Percentiles rank a stretch among this genome's conserved stretches.
phyloP scores from a whole-genome alignment of 345 rosid species.

The Arabidopsis suecica region DNA sequence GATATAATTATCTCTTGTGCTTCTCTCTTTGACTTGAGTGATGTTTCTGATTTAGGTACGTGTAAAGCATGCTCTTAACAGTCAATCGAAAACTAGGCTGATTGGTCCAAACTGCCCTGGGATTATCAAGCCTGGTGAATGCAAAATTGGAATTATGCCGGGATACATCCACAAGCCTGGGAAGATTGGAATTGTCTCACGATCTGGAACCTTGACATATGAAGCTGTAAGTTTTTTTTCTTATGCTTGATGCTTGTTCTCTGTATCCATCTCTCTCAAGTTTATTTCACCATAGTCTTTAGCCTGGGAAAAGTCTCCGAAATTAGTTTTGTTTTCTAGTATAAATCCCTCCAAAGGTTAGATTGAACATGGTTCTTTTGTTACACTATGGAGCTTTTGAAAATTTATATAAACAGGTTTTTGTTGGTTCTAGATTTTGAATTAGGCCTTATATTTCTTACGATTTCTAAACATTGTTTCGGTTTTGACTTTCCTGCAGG shows the following conservation, averaged over 20 bases:
- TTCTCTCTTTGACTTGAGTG: constrained; percentile 23
- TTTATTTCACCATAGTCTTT: not conserved
- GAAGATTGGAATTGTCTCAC: constrained; percentile 89
- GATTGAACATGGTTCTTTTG: not conserved
- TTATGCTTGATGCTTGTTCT: constrained; percentile 21
- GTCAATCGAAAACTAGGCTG: constrained; percentile 85
- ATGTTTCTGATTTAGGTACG: constrained; percentile 60
- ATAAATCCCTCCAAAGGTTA: not conserved
- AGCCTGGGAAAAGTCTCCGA: not conserved
- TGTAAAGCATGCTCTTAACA: constrained; percentile 88
- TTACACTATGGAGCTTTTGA: not conserved
- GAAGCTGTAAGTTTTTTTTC: constrained; percentile 77
- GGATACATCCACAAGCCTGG: constrained; percentile 99
- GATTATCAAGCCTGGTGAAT: constrained; percentile 94
- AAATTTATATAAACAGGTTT: not conserved
- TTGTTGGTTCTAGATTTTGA: not conserved
- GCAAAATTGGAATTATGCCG: constrained; percentile 97
- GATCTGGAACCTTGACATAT: constrained; percentile 97
- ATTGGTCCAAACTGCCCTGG: constrained; percentile 99
- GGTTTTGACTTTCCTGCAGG: constrained; percentile 49
- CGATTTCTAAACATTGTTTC: not conserved
- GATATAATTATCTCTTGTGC: not conserved
- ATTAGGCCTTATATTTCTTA: not conserved
- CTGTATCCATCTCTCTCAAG: not conserved
- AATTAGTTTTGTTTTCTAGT: not conserved